Base-by-base conservation (phyloP, 2,329 filamentous ascomycete species). In the Penicillium palitans region DNA sequence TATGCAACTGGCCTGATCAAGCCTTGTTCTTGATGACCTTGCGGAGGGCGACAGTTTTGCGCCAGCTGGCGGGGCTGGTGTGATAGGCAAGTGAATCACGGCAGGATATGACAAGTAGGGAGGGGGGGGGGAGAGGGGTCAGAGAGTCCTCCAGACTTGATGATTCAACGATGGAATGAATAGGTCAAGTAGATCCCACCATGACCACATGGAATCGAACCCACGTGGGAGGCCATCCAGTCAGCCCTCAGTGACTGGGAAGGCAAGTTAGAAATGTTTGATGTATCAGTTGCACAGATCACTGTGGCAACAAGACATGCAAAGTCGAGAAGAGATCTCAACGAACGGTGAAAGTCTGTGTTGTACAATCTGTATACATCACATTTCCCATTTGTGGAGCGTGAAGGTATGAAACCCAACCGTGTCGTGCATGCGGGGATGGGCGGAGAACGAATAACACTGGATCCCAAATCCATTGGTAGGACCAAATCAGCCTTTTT, bases 1-100 rank as follows among this genome's bases (percentile, higher is more conserved):
- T 49, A 57, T 57, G 57, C 60, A 56, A 35, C 42, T 35, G 40
- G 15, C 37, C 50, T 49, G 50, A 48, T 58, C 48, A 19, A 48
- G 39, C 21, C 17, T n/a, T 41, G 19, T 27, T 42, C 17, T 45
- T 27, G 17, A 21, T 19, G 12, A 35, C 25, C 40, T 52, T 56
- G 47, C 27, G 44, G 35, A 49, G 44, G n/a, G 33, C 35, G 33
- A 41, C 15, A 48, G 24, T 46, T 47, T 49, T 41, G 33, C 27
- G 19, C 5, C 8, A 50, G 27, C 21, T 49, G 33, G 37, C 29
- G 12, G 35, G 53, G 17, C 21, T 35, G 19, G 15, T 17, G 8
- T 33, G 21, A 29, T 39, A 6, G 17, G 31, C n/a, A 29, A 49
- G 41, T 27, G 15, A 39, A 47, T 9, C 17, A 10, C 6, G 35